Percentiles rank a stretch among this genome's conserved stretches.
phyloP scores from a whole-genome alignment of 257 asterid species.

The Haberlea rhodopensis region DNA sequence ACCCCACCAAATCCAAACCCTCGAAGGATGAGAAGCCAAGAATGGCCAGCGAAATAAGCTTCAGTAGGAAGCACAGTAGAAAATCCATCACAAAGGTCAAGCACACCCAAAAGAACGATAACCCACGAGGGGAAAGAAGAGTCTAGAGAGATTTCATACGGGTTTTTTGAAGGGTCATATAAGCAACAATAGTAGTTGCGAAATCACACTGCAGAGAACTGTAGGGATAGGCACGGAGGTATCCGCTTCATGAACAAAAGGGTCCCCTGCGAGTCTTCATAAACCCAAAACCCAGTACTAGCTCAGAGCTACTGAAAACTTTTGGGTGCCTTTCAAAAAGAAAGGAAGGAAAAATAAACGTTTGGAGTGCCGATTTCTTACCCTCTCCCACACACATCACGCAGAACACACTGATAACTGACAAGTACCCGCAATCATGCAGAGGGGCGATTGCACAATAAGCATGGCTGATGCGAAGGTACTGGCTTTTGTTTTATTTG shows the following conservation, averaged over 20 bases:
- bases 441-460: background rate
- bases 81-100: no score
- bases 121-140: no score
- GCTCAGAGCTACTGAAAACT: background rate
- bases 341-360: background rate
- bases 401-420: background rate
- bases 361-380: conserved; percentile 18
- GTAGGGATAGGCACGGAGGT: background rate
- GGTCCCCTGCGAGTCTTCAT: background rate
- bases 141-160: no score
- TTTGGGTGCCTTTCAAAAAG: background rate
- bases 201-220: background rate
- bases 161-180: no score
- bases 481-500: background rate
- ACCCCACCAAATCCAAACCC: no score
- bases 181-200: background rate
- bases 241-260: background rate
- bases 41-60: no score
- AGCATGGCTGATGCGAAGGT: conserved; percentile 25
- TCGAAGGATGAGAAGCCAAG: no score
- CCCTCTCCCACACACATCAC: background rate
- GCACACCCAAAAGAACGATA: no score
- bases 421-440: background rate
- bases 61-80: no score
- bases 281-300: conserved; percentile 23